These are phyloP conservation scores for Oryza meyeriana DNA, from an alignment of 176 grass and related monocot species.

Conservation along the genomic window DNA sequence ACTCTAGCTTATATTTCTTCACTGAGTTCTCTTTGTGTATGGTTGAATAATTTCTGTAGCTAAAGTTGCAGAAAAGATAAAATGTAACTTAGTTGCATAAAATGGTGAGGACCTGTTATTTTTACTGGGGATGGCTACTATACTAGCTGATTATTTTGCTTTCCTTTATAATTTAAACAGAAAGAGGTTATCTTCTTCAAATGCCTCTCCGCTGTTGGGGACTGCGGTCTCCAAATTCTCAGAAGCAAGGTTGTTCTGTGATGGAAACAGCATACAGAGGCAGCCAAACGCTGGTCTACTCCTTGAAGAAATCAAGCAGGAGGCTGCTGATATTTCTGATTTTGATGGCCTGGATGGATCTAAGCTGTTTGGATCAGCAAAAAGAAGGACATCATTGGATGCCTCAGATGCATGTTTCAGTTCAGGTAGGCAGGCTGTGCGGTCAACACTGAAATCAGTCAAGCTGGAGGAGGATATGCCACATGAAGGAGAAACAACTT, in stretches of 20 bases:
- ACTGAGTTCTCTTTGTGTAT: not conserved
- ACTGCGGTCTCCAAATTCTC: conserved; percentile 64
- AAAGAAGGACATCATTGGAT: conserved; percentile 49
- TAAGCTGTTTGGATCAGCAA: conserved; percentile 45
- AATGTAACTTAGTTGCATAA: not conserved
- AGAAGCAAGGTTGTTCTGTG: conserved; percentile 55
- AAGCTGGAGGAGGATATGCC: conserved; percentile 66
- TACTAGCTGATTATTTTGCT: conserved; percentile 18
- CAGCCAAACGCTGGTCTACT: conserved; percentile 77
- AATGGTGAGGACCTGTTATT: not conserved
- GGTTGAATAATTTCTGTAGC: not conserved
- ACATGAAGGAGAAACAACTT: conserved; percentile 58
- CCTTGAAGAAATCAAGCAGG: conserved; percentile 93
- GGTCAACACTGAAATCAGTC: conserved; percentile 39
- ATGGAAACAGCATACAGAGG: conserved; percentile 72
- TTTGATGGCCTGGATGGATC: conserved; percentile 52
- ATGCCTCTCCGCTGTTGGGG: conserved; percentile 60
- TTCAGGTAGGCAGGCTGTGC: conserved; percentile 33
- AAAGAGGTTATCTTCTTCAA: conserved; percentile 68
- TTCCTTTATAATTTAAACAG: conserved; percentile 33
- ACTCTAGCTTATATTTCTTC: not conserved
- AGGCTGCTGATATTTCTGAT: conserved; percentile 55
- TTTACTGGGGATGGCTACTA: not conserved
- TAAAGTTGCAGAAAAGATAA: not conserved
- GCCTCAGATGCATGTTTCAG: conserved; percentile 40